Evolutionary conservation across 2,329 filamentous ascomycete genomes (phyloP).

Genomic region (Uncinocarpus reesii): DNA sequence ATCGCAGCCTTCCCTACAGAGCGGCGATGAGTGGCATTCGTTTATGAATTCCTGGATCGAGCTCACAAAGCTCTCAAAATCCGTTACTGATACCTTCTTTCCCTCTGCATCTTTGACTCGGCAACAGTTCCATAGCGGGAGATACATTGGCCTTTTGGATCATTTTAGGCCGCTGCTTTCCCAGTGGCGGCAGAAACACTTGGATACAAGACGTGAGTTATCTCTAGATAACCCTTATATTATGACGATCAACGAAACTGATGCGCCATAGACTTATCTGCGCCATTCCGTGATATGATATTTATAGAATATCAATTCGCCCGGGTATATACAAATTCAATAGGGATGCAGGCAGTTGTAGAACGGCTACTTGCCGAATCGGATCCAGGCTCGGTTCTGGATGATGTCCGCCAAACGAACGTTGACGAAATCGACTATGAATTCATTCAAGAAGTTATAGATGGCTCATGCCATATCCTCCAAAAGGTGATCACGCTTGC

Average conservation of each 20-base stretch:
- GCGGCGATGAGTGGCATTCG: constrained; percentile 40
- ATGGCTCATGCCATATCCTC: constrained; percentile 44
- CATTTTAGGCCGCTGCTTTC: constrained; percentile 36
- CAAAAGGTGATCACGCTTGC: constrained; percentile 42
- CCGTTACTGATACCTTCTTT: constrained; percentile 46
- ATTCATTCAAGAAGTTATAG: constrained; percentile 48
- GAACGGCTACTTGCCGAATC: constrained; percentile 40
- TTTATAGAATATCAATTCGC: constrained; percentile 45
- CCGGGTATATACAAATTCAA: constrained; percentile 34
- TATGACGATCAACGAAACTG: background rate
- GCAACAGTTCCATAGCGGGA: constrained; percentile 37
- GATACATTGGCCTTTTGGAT: constrained; percentile 42
- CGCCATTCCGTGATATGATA: constrained; percentile 39
- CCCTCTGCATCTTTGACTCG: constrained; percentile 35
- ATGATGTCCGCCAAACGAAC: constrained; percentile 34
- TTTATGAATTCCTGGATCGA: constrained; percentile 46
- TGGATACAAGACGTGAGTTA: constrained; percentile 18
- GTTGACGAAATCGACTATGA: constrained; percentile 44
- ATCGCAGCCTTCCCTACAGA: constrained; percentile 16
- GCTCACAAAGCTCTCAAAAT: constrained; percentile 40
- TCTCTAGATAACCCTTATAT: background rate
- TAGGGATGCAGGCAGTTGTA: constrained; percentile 48
- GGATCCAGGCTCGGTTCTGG: constrained; percentile 23
- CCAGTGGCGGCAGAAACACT: constrained; percentile 33
- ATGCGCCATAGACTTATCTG: constrained; percentile 14